Percentiles rank a stretch among this genome's conserved stretches.
Conservation (phyloP, 2,329 filamentous ascomycete species). For the Aspergillus neotritici region DNA sequence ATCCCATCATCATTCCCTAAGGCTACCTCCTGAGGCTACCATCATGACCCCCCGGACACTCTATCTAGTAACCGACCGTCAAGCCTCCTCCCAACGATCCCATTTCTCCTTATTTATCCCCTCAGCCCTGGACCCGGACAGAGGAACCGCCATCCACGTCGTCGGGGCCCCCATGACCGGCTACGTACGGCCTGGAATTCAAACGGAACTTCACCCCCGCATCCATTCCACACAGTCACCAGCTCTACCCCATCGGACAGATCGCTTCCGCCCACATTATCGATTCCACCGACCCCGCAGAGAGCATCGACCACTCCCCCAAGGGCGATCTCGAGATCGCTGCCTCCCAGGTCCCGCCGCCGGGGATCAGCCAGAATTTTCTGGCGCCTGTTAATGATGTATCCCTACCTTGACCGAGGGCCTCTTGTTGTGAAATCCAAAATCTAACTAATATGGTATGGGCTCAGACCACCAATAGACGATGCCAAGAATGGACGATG, state of each 20-base stretch:
- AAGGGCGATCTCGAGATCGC: constrained; percentile 22
- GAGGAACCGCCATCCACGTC: constrained; percentile 28
- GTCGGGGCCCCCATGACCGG: constrained; percentile 30
- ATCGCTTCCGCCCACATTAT: constrained; percentile 19
- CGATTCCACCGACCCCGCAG: constrained; percentile 6
- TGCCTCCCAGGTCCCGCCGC: constrained; percentile 23
- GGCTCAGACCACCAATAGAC: constrained; percentile 24
- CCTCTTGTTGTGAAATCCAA: too few relatives aligned
- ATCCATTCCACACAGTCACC: constrained; percentile 7
- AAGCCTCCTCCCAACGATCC: constrained; percentile 19
- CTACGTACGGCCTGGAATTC: constrained; percentile 27
- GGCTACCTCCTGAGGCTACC: too few relatives aligned
- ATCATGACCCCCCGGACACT: constrained; percentile 19
- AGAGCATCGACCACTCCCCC: constrained; percentile 16
- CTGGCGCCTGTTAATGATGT: constrained; percentile 33
- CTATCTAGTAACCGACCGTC: constrained; percentile 22
- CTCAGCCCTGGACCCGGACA: constrained; percentile 8
- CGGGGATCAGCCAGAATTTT: constrained; percentile 29
- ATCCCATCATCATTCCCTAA: too few relatives aligned
- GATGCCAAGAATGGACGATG: constrained; percentile 33
- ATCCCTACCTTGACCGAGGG: too few relatives aligned
- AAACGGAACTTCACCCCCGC: constrained; percentile 21
- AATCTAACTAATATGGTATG: not conserved
- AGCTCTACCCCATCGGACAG: constrained; percentile 17
- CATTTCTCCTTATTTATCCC: constrained; percentile 30